Base-by-base conservation (phyloP, 306 rosid genomes). In the Lathyrus oleraceus region DNA sequence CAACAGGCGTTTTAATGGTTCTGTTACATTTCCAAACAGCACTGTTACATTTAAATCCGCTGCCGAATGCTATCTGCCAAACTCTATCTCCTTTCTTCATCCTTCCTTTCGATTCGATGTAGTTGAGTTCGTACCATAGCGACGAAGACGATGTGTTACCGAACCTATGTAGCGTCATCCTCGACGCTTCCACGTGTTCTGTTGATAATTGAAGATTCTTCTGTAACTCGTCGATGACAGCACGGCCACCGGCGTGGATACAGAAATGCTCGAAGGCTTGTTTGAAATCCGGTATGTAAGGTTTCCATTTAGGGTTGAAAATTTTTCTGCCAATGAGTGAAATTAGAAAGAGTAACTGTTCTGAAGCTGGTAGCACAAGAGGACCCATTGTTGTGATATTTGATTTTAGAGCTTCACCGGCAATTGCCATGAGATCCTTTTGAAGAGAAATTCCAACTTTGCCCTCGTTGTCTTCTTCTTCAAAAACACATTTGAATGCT, bases 101-200 rank as follows among this genome's bases (percentile, higher is more conserved):
- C 87, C 94, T 85, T 5, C 96, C 98, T 43, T 93, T 93, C 0
- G 98, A 87, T 20, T 93, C 98, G 5, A 93, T 87, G 47, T 93
- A 93, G 16, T 69, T 83, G 23, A 93, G 25, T 65, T 94, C 99
- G 39, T 94, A 94, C 99, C 99, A 94, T 0, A 94, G 85, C 0
- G 99, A 94, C 0, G 97, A 91, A n/a, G 99, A 94, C 8, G 97
- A 90, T 3, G 99, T 94, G 69, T 94, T 94, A 6, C 99, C 99
- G 20, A 90, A 94, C 16, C 97, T 57, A 56, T 94, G 99, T 0
- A 94, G 84, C 0, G 97, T 84, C 99, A 94, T 94, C 77, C 99
- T 85, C 0, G 99, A 94, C 0, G 99, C 99, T 73, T 94, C 99
- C 20, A 93, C 96, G 53, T 94, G 99, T 76, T 94, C 97, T 0